Base-by-base conservation (phyloP, 2,329 filamentous ascomycete genomes). In the Fusarium praegraminearum region DNA sequence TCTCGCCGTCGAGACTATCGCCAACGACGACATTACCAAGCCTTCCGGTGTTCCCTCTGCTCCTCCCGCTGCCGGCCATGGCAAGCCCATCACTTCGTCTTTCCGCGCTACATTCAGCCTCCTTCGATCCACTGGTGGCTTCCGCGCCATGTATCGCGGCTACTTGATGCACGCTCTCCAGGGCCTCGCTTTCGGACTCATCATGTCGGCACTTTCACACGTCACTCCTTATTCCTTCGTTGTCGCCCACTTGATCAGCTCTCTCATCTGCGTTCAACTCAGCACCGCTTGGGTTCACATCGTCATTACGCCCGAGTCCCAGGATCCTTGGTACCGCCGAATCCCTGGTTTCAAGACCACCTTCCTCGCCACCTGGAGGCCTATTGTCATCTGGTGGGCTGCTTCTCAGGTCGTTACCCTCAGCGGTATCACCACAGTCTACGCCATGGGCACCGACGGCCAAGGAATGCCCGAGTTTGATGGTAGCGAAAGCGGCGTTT, bases 201-300 rank as follows among this genome's bases (percentile, higher is more conserved):
- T 82, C 55, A 78, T 78, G 57, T 75, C 88, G 68, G 75, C 91
- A 73, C 69, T 79, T 20, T 73, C 76, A 35, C 69, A 82, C 40
- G 76, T 87, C 22, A 80, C 84, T 62, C 78, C 82, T 59, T 76
- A 82, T 52, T 70, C 90, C 56, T 76, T 81, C 69, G 69, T 80
- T 46, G 28, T 77, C 46, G 74, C 74, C 61, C 83, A 84, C 57
- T 83, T 90, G 57, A 43, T 77, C 58, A 71, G 74, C 56, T 84
- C 84, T 55, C 84, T 90, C 51, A 60, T 91, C 43, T 83, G 92
- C 33, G 87, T 91, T 38, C 91, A 91, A 75, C 79, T 95, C 62
- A 87, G 89, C 77, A 87, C 94, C 71, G 86, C 89, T 55, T 97
- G 94, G 93, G 92, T 94, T 5, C 93, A 97, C 79, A 90, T 92